Evolutionary conservation across 192 early-diverging fungal species (phyloP).

Genomic region (Lobosporangium transversale): DNA sequence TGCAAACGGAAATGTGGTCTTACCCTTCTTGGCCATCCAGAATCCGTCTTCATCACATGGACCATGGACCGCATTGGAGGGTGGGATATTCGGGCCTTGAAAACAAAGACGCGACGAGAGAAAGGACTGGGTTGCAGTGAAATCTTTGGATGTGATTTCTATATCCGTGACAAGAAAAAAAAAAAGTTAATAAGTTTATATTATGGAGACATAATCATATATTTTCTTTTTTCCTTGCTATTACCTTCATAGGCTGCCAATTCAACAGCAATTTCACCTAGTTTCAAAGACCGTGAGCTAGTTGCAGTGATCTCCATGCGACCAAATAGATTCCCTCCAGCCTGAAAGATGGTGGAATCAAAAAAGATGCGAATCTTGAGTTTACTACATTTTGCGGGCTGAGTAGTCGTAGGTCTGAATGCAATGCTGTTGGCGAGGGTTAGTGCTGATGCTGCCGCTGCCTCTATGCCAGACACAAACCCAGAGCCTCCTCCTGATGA

Average conservation of each 20-base stretch:
- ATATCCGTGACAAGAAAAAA: too few relatives aligned
- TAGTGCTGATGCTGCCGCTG: constrained; percentile 37
- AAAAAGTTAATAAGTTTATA: too few relatives aligned
- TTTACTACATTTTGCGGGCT: constrained; percentile 66
- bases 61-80: constrained; percentile 68
- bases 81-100: constrained; percentile 64
- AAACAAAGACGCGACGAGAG: constrained; percentile 63
- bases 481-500: constrained; percentile 40
- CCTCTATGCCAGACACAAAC: constrained; percentile 49
- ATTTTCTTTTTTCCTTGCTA: too few relatives aligned
- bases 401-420: constrained; percentile 65
- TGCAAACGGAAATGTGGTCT: constrained; percentile 72
- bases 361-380: constrained; percentile 66
- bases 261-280: constrained; percentile 73
- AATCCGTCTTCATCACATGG: constrained; percentile 58
- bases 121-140: constrained; percentile 61
- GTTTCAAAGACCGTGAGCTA: constrained; percentile 56
- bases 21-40: constrained; percentile 71
- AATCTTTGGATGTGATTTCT: constrained; percentile 59
- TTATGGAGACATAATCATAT: too few relatives aligned
- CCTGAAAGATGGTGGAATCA: constrained; percentile 68
- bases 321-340: constrained; percentile 66
- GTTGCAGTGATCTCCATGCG: constrained; percentile 62
- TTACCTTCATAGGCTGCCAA: constrained; percentile 70
- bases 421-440: constrained; percentile 55